phyloP scores from a whole-genome alignment of 768 basidiomycete genomes.

The Cystofilobasidium macerans region DNA sequence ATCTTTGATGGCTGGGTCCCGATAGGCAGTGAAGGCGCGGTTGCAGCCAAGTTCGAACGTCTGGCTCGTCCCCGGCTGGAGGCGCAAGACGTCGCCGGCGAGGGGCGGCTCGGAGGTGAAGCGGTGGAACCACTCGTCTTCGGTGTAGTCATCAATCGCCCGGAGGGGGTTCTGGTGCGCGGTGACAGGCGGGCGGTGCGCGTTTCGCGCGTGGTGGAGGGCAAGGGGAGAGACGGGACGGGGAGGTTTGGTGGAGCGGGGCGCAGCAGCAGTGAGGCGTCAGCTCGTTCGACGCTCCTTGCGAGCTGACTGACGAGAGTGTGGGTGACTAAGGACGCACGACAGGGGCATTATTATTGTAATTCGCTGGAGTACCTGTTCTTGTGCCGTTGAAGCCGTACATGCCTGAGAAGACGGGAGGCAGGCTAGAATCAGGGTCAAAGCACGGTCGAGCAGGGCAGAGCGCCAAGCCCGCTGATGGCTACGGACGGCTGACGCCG shows the following conservation, averaged over 20 bases:
- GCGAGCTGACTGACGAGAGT: not conserved
- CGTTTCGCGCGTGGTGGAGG: not conserved
- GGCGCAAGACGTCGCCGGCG: not conserved
- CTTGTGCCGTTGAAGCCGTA: not conserved
- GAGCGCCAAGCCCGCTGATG: not conserved
- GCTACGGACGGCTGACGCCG: not conserved
- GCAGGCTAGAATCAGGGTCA: not conserved
- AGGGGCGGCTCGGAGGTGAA: not conserved
- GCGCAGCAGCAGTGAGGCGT: not conserved
- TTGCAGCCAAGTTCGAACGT: slow-evolving; percentile 7
- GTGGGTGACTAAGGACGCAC: not conserved
- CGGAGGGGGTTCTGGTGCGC: not conserved
- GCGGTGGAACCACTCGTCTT: slow-evolving; percentile 4
- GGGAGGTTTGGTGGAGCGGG: not conserved
- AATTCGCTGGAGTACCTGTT: not conserved
- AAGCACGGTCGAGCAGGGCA: not conserved
- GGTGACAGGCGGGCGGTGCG: not conserved
- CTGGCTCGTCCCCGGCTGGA: not conserved
- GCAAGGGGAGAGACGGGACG: not conserved
- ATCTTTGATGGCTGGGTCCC: not conserved
- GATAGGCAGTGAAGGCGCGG: not conserved
- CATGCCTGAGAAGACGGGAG: not conserved
- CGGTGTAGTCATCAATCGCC: not conserved
- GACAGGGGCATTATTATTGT: not conserved
- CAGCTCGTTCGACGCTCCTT: not conserved